Evolutionary conservation across 768 basidiomycete species (phyloP).

Genomic region (Russula lepida): DNA sequence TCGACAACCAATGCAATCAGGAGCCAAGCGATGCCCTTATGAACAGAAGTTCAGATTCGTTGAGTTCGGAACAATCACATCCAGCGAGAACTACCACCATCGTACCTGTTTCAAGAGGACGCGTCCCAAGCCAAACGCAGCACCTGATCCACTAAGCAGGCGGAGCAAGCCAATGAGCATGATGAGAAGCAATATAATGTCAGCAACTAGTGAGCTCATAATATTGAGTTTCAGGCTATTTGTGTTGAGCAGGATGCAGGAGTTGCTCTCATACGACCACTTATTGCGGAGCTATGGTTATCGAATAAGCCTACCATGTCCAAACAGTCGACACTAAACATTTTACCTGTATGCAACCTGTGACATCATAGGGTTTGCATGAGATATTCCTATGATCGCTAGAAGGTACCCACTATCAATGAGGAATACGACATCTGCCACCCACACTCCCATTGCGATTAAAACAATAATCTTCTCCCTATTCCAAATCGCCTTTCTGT

Average conservation of each 20-base stretch:
- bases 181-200: too few species aligned
- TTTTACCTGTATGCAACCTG: neutral
- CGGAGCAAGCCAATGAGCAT: too few species aligned
- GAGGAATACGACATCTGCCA: neutral
- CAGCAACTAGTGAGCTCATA: neutral
- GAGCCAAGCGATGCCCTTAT: slow-evolving; percentile 1
- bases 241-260: neutral
- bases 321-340: neutral
- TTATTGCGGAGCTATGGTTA: neutral
- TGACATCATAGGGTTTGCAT: too few species aligned
- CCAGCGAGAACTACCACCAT: neutral
- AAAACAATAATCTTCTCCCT: neutral
- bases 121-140: neutral
- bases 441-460: neutral
- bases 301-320: neutral
- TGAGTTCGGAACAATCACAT: neutral
- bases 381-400: too few species aligned
- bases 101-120: slow-evolving; percentile 1
- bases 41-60: neutral
- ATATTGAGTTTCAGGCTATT: too few species aligned
- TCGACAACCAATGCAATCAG: neutral
- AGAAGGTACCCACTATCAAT: neutral
- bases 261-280: neutral
- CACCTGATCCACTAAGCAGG: too few species aligned
- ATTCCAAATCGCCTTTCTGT: slow-evolving; percentile 1